Conservation (phyloP, 2,329 filamentous ascomycete species). For the Tolypocladium guangdongense region DNA sequence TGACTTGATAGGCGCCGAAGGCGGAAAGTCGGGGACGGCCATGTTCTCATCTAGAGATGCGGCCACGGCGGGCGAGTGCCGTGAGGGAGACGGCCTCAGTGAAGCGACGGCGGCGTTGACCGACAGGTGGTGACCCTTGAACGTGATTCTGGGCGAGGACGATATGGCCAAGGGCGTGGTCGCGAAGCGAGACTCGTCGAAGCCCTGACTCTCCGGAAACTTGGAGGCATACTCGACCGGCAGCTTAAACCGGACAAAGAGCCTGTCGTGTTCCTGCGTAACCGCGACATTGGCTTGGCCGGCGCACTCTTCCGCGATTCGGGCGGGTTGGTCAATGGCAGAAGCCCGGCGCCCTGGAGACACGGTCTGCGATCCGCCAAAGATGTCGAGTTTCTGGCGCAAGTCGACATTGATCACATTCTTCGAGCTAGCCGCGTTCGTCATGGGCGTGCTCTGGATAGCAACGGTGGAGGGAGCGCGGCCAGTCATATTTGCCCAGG, state of each 20-base stretch:
- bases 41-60: constrained; percentile 1
- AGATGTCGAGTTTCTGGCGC: constrained; percentile 24
- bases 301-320: constrained; percentile 14
- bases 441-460: constrained; percentile 2
- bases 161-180: constrained; percentile 12
- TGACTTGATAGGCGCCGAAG: neutral
- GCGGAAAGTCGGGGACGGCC: neutral
- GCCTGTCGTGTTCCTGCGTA: constrained; percentile 15
- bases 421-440: constrained; percentile 2
- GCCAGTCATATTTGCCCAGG: constrained; percentile 7
- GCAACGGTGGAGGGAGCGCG: neutral
- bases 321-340: constrained; percentile 14
- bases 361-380: constrained; percentile 10
- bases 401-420: constrained; percentile 23
- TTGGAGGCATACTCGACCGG: constrained; percentile 17
- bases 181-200: constrained; percentile 14
- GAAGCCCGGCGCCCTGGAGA: constrained; percentile 4
- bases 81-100: neutral
- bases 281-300: constrained; percentile 20
- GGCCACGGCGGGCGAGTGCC: neutral
- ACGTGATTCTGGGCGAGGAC: constrained; percentile 11
- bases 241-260: constrained; percentile 28
- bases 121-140: constrained; percentile 1
- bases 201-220: constrained; percentile 18
- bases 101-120: neutral